A percentile compares a stretch with the other conserved stretches of the same genome.
These are phyloP conservation scores for Takakia lepidozioides DNA, from an alignment of 225 moss, liverwort and hornwort species.

Conservation along the genomic window DNA sequence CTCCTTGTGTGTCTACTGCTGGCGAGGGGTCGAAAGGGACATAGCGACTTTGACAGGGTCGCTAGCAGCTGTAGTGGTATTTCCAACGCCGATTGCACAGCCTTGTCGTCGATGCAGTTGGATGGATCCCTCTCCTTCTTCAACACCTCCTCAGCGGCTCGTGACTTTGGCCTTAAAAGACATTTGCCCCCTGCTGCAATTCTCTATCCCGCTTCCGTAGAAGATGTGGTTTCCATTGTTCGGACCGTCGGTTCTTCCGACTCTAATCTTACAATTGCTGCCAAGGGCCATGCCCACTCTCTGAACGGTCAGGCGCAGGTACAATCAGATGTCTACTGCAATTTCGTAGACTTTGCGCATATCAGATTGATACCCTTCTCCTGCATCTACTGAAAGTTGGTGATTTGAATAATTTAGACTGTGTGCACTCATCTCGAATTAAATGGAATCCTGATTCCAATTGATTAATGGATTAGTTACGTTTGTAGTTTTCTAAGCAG, in stretches of 20 bases:
- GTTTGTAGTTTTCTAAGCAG: too few relatives aligned
- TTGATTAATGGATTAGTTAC: slow-evolving; percentile 2
- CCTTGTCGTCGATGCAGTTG: slow-evolving; percentile 2
- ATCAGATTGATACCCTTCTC: too few relatives aligned
- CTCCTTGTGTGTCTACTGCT: slow-evolving; percentile 23
- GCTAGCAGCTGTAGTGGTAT: background rate
- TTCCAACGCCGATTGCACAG: background rate
- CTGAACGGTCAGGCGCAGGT: slow-evolving; percentile 42
- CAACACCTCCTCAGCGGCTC: slow-evolving; percentile 3
- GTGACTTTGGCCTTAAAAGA: background rate
- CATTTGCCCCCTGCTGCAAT: slow-evolving; percentile 8
- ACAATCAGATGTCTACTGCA: background rate
- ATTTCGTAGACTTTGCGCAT: background rate
- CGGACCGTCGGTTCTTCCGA: slow-evolving; percentile 14
- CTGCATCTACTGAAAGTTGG: too few relatives aligned
- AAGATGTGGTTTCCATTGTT: slow-evolving; percentile 23
- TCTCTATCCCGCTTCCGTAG: slow-evolving; percentile 17
- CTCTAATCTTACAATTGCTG: slow-evolving; percentile 31
- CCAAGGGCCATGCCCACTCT: slow-evolving; percentile 42
- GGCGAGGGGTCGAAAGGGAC: slow-evolving; percentile 2
- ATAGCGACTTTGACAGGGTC: background rate
- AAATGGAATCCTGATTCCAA: too few relatives aligned
- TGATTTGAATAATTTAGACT: background rate
- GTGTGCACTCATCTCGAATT: too few relatives aligned
- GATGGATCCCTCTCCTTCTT: slow-evolving; percentile 1